Evolutionary conservation across 2,329 filamentous ascomycete species (phyloP).

Genomic region (Coccinonectria pachysandricola): DNA sequence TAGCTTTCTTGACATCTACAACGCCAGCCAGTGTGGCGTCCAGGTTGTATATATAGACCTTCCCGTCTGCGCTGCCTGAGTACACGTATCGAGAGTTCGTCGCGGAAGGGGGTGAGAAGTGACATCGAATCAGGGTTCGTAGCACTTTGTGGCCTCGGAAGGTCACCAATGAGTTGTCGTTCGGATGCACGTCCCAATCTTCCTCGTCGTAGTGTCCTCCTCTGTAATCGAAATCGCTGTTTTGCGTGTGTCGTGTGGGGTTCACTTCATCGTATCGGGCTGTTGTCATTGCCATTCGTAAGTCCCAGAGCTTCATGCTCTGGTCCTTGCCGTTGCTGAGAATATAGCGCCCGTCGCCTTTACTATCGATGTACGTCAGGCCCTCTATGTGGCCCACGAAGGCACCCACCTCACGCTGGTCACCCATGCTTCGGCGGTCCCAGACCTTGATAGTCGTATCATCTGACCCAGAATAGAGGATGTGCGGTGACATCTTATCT

Average conservation of each 20-base stretch:
- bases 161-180: conserved; percentile 89
- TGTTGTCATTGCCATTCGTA: conserved; percentile 77
- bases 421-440: conserved; percentile 87
- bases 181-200: conserved; percentile 50
- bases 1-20: conserved; percentile 68
- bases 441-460: conserved; percentile 92
- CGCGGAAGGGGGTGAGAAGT: conserved; percentile 81
- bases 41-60: conserved; percentile 86
- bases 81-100: conserved; percentile 91
- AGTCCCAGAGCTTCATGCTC: conserved; percentile 94
- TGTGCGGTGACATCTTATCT: conserved; percentile 78
- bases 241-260: conserved; percentile 40
- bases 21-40: conserved; percentile 73
- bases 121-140: conserved; percentile 84
- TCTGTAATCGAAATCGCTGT: conserved; percentile 64
- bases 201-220: conserved; percentile 54
- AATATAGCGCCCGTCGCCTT: conserved; percentile 68
- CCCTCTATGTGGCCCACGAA: conserved; percentile 59
- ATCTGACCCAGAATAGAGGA: conserved; percentile 91
- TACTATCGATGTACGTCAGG: conserved; percentile 59
- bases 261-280: conserved; percentile 49
- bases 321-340: conserved; percentile 94
- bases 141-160: conserved; percentile 86
- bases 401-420: conserved; percentile 59
- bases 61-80: conserved; percentile 79